Percentiles rank a stretch among this genome's conserved stretches.
phyloP scores from a whole-genome alignment of 1,284 basidiomycete species.

The Schizophyllum commune region DNA sequence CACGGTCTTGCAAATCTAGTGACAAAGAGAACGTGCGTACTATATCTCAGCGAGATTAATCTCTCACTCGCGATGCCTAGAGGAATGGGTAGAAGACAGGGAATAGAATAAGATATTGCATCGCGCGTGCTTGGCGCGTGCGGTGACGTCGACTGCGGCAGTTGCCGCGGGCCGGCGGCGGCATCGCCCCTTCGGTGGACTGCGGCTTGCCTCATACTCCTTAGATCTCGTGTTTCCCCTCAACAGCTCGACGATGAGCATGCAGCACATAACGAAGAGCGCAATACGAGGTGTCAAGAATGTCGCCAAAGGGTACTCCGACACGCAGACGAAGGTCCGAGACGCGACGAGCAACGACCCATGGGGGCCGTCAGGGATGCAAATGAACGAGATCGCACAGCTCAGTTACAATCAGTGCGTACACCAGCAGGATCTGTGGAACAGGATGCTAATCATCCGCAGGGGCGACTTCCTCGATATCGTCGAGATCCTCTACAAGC shows the following conservation, averaged over 20 bases:
- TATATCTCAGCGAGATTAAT: no score
- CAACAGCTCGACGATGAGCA: constrained; percentile 11
- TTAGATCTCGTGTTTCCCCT: not conserved
- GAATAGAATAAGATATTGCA: no score
- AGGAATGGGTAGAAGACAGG: no score
- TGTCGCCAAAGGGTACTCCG: constrained; percentile 93
- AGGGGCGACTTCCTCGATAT: constrained; percentile 94
- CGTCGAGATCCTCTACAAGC: constrained; percentile 99
- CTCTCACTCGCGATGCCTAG: no score
- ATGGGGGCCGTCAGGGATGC: constrained; percentile 96
- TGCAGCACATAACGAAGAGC: constrained; percentile 73
- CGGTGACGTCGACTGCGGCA: no score
- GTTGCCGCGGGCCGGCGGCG: no score
- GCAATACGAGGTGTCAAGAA: constrained; percentile 88
- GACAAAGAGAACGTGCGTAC: no score
- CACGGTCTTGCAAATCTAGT: no score
- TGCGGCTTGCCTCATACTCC: no score
- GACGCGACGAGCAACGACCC: constrained; percentile 99
- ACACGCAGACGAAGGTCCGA: constrained; percentile 90
- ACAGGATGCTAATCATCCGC: constrained; percentile 20
- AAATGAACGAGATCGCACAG: constrained; percentile 99
- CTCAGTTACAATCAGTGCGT: constrained; percentile 88
- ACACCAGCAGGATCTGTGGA: constrained; percentile 1
- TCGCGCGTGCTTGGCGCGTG: no score
- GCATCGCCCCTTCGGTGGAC: no score